Conservation (phyloP, 306 rosid genomes). For the Cotoneaster glaucophyllus region DNA sequence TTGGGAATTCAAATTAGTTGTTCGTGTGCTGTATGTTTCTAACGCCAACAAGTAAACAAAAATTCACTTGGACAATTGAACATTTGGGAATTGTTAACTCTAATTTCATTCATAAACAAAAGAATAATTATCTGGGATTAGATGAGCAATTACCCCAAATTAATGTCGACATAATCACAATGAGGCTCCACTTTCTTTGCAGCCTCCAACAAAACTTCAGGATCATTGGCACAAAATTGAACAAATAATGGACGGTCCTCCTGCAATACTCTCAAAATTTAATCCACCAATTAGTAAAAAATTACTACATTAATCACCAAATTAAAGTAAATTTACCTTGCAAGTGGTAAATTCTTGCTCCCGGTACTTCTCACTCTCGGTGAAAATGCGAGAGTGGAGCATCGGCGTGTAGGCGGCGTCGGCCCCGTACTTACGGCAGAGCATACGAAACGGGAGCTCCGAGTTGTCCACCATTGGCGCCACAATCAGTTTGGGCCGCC, state of each 20-base stretch:
- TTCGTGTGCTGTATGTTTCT: neutral
- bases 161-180: constrained; percentile 90
- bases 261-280: constrained; percentile 17
- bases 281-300: neutral
- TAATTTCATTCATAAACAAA: neutral
- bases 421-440: constrained; percentile 90
- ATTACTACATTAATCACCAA: neutral
- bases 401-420: constrained; percentile 53
- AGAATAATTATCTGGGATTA: neutral
- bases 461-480: constrained; percentile 99
- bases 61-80: neutral
- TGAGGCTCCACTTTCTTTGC: constrained; percentile 69
- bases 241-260: constrained; percentile 89
- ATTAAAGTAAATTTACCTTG: constrained; percentile 23
- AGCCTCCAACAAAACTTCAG: constrained; percentile 68
- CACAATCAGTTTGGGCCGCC: constrained; percentile 71
- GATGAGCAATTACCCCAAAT: constrained; percentile 62
- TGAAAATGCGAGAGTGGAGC: constrained; percentile 52
- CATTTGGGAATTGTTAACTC: neutral
- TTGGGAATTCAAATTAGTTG: neutral
- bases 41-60: neutral
- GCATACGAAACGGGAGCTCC: constrained; percentile 84
- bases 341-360: constrained; percentile 85
- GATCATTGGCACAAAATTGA: constrained; percentile 93
- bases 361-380: constrained; percentile 76